Percentiles rank a stretch among this genome's conserved stretches.
phyloP scores from a whole-genome alignment of 495 filamentous ascomycete genomes.

The Monascus purpureus region DNA sequence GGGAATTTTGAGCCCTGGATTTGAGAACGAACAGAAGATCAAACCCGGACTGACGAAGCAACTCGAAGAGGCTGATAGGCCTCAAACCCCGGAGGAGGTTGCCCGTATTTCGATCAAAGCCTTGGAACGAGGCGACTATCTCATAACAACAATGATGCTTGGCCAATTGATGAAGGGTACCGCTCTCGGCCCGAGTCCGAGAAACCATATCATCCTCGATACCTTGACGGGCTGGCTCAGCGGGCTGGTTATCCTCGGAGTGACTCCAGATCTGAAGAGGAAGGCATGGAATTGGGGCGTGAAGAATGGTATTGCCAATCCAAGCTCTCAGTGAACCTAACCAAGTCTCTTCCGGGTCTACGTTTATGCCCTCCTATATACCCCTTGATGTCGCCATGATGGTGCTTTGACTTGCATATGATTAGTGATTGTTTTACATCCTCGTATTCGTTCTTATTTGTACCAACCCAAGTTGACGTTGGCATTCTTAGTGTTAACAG shows the following conservation, averaged over 20 bases:
- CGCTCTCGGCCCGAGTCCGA: conserved; percentile 27
- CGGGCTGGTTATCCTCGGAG: conserved; percentile 27
- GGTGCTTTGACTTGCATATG: no score
- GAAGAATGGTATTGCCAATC: conserved; percentile 22
- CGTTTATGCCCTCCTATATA: no score
- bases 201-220: conserved; percentile 26
- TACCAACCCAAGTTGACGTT: no score
- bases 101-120: conserved; percentile 54
- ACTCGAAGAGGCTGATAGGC: conserved; percentile 69
- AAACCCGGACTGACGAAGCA: conserved; percentile 74
- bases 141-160: conserved; percentile 54
- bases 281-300: conserved; percentile 32
- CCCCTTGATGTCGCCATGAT: no score
- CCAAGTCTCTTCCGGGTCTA: no score
- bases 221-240: conserved; percentile 31
- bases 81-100: conserved; percentile 64
- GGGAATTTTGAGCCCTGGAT: conserved; percentile 62
- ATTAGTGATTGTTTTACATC: no score
- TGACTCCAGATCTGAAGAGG: conserved; percentile 28
- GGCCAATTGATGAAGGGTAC: conserved; percentile 53
- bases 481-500: no score
- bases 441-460: no score
- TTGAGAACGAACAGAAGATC: conserved; percentile 60
- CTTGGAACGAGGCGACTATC: conserved; percentile 67
- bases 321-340: conserved; percentile 1